Base-by-base conservation (phyloP, 225 moss, liverwort and hornwort genomes). In the Takakia lepidozioides region DNA sequence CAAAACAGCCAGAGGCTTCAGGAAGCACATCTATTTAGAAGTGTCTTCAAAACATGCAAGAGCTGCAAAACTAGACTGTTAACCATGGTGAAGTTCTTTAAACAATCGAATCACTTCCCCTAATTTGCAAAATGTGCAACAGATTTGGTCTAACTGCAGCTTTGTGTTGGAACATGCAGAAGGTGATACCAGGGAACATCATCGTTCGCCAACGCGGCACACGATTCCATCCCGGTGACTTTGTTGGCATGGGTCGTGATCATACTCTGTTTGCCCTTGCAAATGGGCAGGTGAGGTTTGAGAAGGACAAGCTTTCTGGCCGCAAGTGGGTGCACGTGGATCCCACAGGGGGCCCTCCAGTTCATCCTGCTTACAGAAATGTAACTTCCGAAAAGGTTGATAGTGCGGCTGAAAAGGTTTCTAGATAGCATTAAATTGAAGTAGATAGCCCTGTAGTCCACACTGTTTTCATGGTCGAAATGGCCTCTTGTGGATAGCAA, bases 121-220 rank as follows among this genome's bases (percentile, higher is more conserved):
- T n/a, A n/a, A n/a, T n/a, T n/a, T n/a, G n/a, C n/a, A n/a, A n/a
- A n/a, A n/a, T n/a, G n/a, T n/a, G n/a, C n/a, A n/a, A n/a, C n/a
- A n/a, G n/a, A n/a, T n/a, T n/a, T n/a, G n/a, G n/a, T n/a, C n/a
- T n/a, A n/a, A n/a, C n/a, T n/a, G n/a, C n/a, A n/a, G n/a, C n/a
- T n/a, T n/a, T n/a, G n/a, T n/a, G n/a, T n/a, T n/a, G n/a, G n/a
- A n/a, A n/a, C 22, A 41, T 66, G 66, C 87, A 87, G 87, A 78
- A 26, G 53, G 92, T 87, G 18, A 81, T 83, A 29, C 76, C 92
- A 18, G 87, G 87, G 22, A 92, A 87, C 39, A 92, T 84, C n/a
- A 84, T 92, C 13, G 92, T 92, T 45, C 78, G 87, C 46, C 84
- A 92, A 55, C 71, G 82, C 37, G 87, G 92, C 55, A 87, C 92